These are phyloP conservation scores for Epichloe amarillans DNA, from an alignment of 2,329 filamentous ascomycete species.

Conservation along the genomic window DNA sequence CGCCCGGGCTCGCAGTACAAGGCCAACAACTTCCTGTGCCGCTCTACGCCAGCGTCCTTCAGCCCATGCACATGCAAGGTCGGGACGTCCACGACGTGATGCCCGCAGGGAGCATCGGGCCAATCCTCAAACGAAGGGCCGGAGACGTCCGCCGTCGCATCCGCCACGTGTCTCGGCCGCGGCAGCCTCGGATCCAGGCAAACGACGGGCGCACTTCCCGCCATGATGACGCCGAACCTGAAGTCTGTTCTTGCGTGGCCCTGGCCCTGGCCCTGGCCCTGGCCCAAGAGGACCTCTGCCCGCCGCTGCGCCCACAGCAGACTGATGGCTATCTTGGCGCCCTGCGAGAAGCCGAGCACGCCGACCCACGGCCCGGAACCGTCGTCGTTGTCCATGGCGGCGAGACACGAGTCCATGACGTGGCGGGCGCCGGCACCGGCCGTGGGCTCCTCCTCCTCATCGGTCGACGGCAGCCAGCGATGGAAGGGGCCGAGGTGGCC, in stretches of 20 bases:
- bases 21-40: slow-evolving; percentile 34
- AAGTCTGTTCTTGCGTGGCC: slow-evolving; percentile 9
- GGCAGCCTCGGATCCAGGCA: slow-evolving; percentile 27
- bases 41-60: slow-evolving; percentile 46
- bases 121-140: slow-evolving; percentile 15
- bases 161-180: slow-evolving; percentile 34
- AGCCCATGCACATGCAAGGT: slow-evolving; percentile 32
- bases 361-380: slow-evolving; percentile 45
- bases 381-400: slow-evolving; percentile 35
- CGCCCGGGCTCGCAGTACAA: slow-evolving; percentile 45
- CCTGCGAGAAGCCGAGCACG: slow-evolving; percentile 54
- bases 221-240: slow-evolving; percentile 23
- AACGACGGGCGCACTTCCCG: slow-evolving; percentile 20
- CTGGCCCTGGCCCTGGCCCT: not conserved
- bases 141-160: slow-evolving; percentile 13
- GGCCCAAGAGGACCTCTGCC: not conserved
- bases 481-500: slow-evolving; percentile 52
- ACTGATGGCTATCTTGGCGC: slow-evolving; percentile 47
- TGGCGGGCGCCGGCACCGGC: slow-evolving; percentile 25
- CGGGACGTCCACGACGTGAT: slow-evolving; percentile 18
- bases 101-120: slow-evolving; percentile 35
- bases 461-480: slow-evolving; percentile 44
- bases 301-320: slow-evolving; percentile 47
- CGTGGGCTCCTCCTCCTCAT: slow-evolving; percentile 26
- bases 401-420: slow-evolving; percentile 25